A percentile compares a stretch with the other conserved stretches of the same genome.
Evolutionary conservation across 768 basidiomycete species (phyloP).

Genomic region (Candolleomyces aberdarensis): DNA sequence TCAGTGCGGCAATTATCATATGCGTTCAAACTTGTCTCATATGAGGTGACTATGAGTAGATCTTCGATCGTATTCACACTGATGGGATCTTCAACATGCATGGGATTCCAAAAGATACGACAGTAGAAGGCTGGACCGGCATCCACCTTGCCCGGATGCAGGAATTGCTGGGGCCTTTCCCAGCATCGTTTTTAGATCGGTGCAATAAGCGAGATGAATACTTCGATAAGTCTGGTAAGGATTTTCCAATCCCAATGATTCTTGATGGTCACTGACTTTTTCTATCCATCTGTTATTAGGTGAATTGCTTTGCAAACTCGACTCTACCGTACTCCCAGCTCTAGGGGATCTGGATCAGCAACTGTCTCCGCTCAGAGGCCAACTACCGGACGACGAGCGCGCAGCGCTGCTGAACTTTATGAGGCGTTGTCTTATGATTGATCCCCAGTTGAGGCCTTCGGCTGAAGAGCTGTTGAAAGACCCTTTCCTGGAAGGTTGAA

Average conservation of each 20-base stretch:
- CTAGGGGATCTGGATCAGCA: neutral
- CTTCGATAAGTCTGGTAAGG: constrained; percentile 16
- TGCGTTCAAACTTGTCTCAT: neutral
- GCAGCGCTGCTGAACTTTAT: constrained; percentile 12
- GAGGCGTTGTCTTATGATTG: constrained; percentile 15
- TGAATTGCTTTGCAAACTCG: neutral
- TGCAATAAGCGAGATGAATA: constrained; percentile 12
- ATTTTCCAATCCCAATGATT: neutral
- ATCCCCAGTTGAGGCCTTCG: constrained; percentile 15
- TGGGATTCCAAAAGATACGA: neutral
- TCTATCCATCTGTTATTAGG: neutral
- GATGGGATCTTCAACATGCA: neutral
- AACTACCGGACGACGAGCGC: constrained; percentile 9
- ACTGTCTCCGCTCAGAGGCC: neutral
- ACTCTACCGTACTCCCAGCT: neutral
- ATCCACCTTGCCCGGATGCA: constrained; percentile 15
- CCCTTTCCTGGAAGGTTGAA: constrained; percentile 6
- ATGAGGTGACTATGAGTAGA: constrained; percentile 8
- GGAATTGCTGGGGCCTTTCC: constrained; percentile 17
- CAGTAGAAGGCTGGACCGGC: too few relatives aligned
- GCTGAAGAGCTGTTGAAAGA: constrained; percentile 16
- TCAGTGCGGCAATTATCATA: constrained; percentile 4
- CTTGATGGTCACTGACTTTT: too few relatives aligned
- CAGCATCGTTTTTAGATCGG: constrained; percentile 13
- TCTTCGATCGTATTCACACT: neutral